Evolutionary conservation across 495 filamentous ascomycete genomes (phyloP).

Genomic region (Lophiotrema nucula): DNA sequence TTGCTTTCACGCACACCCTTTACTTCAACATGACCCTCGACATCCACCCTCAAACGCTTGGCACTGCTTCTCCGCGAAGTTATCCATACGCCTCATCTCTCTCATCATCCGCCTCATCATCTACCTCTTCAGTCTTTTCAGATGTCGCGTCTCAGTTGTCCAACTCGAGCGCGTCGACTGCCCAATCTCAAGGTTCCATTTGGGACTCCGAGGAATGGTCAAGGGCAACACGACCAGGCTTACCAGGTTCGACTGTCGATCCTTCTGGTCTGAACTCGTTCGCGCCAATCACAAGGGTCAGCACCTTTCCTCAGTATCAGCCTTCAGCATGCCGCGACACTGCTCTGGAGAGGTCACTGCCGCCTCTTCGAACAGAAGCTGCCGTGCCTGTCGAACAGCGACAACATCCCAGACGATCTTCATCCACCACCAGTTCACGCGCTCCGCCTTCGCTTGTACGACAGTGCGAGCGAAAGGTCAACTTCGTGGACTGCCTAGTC

Average conservation of each 20-base stretch:
- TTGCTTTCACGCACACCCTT: conserved; percentile 10
- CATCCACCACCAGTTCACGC: conserved; percentile 50
- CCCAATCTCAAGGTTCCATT: conserved; percentile 3
- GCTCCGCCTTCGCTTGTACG: conserved; percentile 78
- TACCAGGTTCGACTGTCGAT: neutral
- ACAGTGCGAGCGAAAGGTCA: conserved; percentile 89
- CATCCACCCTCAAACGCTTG: conserved; percentile 24
- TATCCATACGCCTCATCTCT: conserved; percentile 64
- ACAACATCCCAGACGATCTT: conserved; percentile 72
- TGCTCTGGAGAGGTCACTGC: conserved; percentile 17
- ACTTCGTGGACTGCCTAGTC: conserved; percentile 96
- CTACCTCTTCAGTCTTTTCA: conserved; percentile 77
- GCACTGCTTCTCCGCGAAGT: conserved; percentile 27
- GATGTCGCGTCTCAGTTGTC: conserved; percentile 57
- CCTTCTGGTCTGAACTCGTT: conserved; percentile 4
- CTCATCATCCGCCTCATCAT: conserved; percentile 70
- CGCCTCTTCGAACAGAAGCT: conserved; percentile 31
- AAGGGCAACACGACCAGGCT: conserved; percentile 3
- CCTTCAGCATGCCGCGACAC: conserved; percentile 26
- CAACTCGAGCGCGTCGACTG: conserved; percentile 27
- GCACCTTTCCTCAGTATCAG: conserved; percentile 29
- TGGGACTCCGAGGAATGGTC: conserved; percentile 34
- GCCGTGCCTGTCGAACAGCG: conserved; percentile 59
- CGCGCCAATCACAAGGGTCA: conserved; percentile 29
- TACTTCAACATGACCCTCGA: conserved; percentile 30